These are phyloP conservation scores for Carallia pectinifolia DNA, from an alignment of 345 rosid species.

Conservation along the genomic window DNA sequence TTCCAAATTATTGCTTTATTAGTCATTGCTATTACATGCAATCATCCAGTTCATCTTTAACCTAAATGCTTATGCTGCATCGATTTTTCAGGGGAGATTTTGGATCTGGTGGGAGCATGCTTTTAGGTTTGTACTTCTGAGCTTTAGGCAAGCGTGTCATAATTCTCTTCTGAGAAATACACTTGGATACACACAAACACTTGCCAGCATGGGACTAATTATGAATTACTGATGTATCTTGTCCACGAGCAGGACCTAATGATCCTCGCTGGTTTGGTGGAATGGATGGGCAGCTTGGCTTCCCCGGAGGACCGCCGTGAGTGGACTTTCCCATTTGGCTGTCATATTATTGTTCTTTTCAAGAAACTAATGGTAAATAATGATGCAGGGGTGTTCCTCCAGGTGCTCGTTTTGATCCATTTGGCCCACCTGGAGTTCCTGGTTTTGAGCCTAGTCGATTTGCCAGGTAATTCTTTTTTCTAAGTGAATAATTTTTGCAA, in stretches of 20 bases:
- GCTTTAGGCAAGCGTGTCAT: slow-evolving; percentile 3
- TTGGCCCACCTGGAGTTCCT: slow-evolving; percentile 84
- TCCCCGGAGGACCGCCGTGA: slow-evolving; percentile 59
- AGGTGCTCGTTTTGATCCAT: slow-evolving; percentile 93
- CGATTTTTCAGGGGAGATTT: slow-evolving; percentile 55
- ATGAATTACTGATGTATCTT: neutral
- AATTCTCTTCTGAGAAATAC: neutral
- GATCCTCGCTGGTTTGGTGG: slow-evolving; percentile 65
- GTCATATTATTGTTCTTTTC: neutral
- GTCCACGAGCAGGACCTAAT: slow-evolving; percentile 60
- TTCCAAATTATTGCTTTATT: neutral
- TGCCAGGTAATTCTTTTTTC: slow-evolving; percentile 43
- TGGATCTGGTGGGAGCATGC: slow-evolving; percentile 63
- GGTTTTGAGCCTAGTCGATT: slow-evolving; percentile 80
- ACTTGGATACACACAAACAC: neutral
- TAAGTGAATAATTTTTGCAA: neutral
- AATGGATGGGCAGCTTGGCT: slow-evolving; percentile 33
- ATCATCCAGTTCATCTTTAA: neutral
- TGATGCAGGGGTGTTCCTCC: slow-evolving; percentile 73
- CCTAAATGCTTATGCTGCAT: neutral
- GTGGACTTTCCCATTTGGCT: slow-evolving; percentile 10
- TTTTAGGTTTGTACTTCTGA: slow-evolving; percentile 50
- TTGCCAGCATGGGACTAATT: neutral
- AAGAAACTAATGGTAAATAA: neutral
- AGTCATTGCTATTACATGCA: neutral